Evolutionary conservation across 768 basidiomycete genomes (phyloP), one percentile per base, ranked within the genome.

Genomic region (Hericium coralloides): DNA sequence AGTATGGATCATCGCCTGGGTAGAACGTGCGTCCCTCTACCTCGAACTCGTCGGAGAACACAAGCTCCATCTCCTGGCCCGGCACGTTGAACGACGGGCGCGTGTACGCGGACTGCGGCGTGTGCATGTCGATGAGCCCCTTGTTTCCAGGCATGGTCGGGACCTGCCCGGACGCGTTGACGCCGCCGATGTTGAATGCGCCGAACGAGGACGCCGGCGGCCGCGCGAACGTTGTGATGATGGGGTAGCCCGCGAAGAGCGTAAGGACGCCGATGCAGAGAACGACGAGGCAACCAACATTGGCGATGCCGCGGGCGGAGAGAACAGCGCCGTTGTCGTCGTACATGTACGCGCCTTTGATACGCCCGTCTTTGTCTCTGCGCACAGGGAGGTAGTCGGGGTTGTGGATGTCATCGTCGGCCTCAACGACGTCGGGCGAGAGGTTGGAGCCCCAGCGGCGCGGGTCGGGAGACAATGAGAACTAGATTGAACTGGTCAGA

Each of bases 11-110:
- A 67, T 94, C 90, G 20, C 80, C 78, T 51, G 85, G 85, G 68
- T 87, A 91, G 68, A 94, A 94, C 0, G 86, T 80, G 38, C 93
- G 81, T 15, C 87, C 85, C 4, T 87, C 83, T 8, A 72, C 73
- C 58, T 95, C 84, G 71, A 95, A 95, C 69, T 95, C 93, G 69
- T 95, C 92, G 41, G 88, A 90, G 69, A 92, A 94, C 3, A 92
- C 83, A 12, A 95, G 77, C 56, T 84, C 81, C 69, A 84, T 62
- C 61, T 78, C 70, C 12, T 73, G 72, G 62, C 43, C 43, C 8
- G n/a, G n/a, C 22, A 85, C 76, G 18, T 68, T 64, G 62, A 79
- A 83, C 4, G 83, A 81, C 6, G 69, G 63, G 38, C 75, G 76
- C 12, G 80, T 79, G 67, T 82, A 74, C n/a, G 74, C 74, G 8